Evolutionary conservation across 352 stramenopile species (phyloP), one percentile per base, ranked within the genome.

Genomic region (Phytopythium litorale): DNA sequence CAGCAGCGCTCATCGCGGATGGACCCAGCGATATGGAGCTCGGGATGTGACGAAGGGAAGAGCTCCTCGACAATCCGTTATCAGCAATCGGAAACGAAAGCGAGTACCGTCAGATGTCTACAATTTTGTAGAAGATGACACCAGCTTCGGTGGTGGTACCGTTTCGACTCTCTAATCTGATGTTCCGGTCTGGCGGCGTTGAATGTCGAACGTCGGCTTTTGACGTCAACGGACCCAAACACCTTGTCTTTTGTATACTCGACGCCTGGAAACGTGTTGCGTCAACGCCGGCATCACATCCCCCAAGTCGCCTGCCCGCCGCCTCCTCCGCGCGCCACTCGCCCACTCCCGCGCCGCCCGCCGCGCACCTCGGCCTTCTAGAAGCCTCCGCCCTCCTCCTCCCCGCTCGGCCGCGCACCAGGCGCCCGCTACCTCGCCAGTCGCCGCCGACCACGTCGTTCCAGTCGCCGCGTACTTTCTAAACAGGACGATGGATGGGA

Each of bases 401-500:
- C 1, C 15, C 23, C 48, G 7, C 48, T 35, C 13, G 37, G 35
- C 0, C 21, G 6, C 25, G 2, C 46, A 32, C 3, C 21, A 32
- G 28, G 15, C 46, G 9, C 7, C 19, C 16, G 32, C 28, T 16
- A 28, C 16, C 16, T 42, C 50, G 8, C 13, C 35, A 16, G 9
- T 15, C 16, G 45, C 35, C 12, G 25, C 7, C 15, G 32, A 13
- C 19, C 32, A 49, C 42, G 18, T n/a, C 50, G 2, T 21, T 40
- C 7, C 51, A 28, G 12, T 45, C 33, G 28, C 28, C 28, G 23
- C 50, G 50, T 11, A 56, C 50, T 56, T 56, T 56, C 51, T 30
- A 19, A 37, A n/a, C 42, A 40, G 19, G 13, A 61, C 55, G 45
- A 72, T 63, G 63, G 63, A 64, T 23, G 63, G 51, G 18, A 38